phyloP scores from a whole-genome alignment of 352 stramenopile genomes.

The Hyaloperonospora brassicae region DNA sequence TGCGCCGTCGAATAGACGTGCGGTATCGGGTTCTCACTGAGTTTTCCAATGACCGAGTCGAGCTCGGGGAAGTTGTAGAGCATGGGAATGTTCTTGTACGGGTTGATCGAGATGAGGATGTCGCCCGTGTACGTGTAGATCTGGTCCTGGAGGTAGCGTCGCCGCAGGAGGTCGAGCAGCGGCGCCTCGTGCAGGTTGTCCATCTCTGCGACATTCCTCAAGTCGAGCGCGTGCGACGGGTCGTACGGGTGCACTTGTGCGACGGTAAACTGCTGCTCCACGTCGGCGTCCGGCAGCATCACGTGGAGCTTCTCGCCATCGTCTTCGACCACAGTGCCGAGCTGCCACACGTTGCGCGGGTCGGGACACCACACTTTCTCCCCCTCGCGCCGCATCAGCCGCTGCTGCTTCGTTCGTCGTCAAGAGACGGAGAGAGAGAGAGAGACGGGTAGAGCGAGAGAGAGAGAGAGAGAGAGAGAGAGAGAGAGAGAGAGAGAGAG shows the following conservation, averaged over 20 bases:
- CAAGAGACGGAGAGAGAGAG: too few species aligned
- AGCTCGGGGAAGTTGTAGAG: constrained; percentile 88
- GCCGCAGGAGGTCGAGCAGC: constrained; percentile 81
- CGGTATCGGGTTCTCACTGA: constrained; percentile 71
- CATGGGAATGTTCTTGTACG: constrained; percentile 92
- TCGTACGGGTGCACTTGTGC: constrained; percentile 87
- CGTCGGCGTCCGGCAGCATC: constrained; percentile 64
- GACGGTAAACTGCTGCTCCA: constrained; percentile 72
- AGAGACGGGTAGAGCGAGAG: too few species aligned
- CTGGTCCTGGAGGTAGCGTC: constrained; percentile 84
- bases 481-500: too few species aligned
- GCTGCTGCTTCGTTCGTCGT: constrained; percentile 18
- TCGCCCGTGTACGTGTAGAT: constrained; percentile 95
- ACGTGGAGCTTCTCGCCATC: constrained; percentile 82
- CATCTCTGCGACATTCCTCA: constrained; percentile 90
- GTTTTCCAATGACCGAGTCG: constrained; percentile 67
- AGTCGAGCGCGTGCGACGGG: constrained; percentile 79
- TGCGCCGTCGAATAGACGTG: constrained; percentile 84
- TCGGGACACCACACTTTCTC: constrained; percentile 86
- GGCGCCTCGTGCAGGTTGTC: constrained; percentile 90
- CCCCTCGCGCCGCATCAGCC: constrained; percentile 57
- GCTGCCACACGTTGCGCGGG: constrained; percentile 79
- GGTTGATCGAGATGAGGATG: constrained; percentile 95
- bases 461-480: too few species aligned
- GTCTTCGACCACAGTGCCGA: constrained; percentile 81